Conservation (phyloP, 768 basidiomycete species). For the Naganishia vishniacii region DNA sequence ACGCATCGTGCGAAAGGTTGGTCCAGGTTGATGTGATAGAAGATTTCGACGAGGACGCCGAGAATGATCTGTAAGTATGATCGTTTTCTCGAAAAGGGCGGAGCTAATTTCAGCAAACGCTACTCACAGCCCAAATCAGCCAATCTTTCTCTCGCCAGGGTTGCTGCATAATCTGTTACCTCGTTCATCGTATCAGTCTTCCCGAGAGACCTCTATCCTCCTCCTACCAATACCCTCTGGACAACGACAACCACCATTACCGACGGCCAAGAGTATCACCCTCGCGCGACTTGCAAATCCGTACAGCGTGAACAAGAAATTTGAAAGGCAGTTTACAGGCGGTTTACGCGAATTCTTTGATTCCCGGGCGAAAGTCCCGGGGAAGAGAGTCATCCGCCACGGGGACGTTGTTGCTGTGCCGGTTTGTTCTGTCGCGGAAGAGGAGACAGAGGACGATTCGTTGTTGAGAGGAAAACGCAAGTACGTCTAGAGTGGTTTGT, state of each 20-base stretch:
- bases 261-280: slow-evolving; percentile 39
- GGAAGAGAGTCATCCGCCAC: slow-evolving; percentile 32
- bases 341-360: slow-evolving; percentile 35
- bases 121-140: slow-evolving; percentile 33
- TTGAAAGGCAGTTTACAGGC: slow-evolving; percentile 39
- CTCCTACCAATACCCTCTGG: slow-evolving; percentile 42
- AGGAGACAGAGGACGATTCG: slow-evolving; percentile 59
- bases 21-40: slow-evolving; percentile 41
- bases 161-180: slow-evolving; percentile 33
- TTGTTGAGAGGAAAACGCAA: background rate
- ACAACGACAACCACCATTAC: slow-evolving; percentile 39
- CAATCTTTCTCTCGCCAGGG: slow-evolving; percentile 37
- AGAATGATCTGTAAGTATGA: slow-evolving; percentile 32
- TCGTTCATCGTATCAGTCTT: background rate
- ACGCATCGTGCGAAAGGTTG: slow-evolving; percentile 26
- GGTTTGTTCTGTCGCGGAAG: slow-evolving; percentile 48
- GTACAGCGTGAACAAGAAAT: slow-evolving; percentile 41
- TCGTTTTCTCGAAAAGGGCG: background rate
- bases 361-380: background rate
- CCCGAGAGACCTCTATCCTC: slow-evolving; percentile 12
- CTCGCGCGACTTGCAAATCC: slow-evolving; percentile 41
- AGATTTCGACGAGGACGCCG: slow-evolving; percentile 30
- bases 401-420: slow-evolving; percentile 45
- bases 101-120: background rate
- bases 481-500: background rate